Conservation (phyloP, 2,329 filamentous ascomycete species). For the Xylariaceae sp. region DNA sequence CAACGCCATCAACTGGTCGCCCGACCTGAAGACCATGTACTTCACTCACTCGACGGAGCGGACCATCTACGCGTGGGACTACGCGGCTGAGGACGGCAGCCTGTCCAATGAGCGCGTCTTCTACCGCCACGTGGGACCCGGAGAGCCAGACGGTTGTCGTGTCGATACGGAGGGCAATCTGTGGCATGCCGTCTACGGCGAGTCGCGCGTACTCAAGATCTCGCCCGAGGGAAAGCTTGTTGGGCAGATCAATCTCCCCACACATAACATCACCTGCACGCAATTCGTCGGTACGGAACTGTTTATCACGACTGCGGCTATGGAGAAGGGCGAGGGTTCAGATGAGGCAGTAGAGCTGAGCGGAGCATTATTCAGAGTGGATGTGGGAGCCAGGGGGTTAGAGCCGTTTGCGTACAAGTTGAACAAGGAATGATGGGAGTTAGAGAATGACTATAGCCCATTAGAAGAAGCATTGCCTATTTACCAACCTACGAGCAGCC, state of each 20-base stretch:
- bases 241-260: conserved; percentile 71
- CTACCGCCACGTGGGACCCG: conserved; percentile 61
- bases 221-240: conserved; percentile 63
- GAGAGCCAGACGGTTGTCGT: conserved; percentile 77
- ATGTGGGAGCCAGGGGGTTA: conserved; percentile 67
- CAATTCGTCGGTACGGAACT: conserved; percentile 71
- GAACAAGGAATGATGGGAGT: conserved; percentile 4
- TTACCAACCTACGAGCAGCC: background rate
- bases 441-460: background rate
- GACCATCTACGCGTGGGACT: conserved; percentile 71
- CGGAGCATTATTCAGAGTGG: conserved; percentile 68
- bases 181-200: conserved; percentile 85
- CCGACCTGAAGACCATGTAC: conserved; percentile 68
- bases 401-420: conserved; percentile 61
- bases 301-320: conserved; percentile 71
- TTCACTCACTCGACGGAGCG: conserved; percentile 72
- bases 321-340: conserved; percentile 59
- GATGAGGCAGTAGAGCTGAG: conserved; percentile 58
- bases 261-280: conserved; percentile 73
- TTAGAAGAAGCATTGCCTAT: background rate
- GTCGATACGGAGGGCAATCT: conserved; percentile 80
- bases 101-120: conserved; percentile 65
- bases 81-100: conserved; percentile 53
- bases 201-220: conserved; percentile 68
- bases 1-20: conserved; percentile 79